Conservation (phyloP, 176 grass and related monocot species). For the Triticum monococcum region DNA sequence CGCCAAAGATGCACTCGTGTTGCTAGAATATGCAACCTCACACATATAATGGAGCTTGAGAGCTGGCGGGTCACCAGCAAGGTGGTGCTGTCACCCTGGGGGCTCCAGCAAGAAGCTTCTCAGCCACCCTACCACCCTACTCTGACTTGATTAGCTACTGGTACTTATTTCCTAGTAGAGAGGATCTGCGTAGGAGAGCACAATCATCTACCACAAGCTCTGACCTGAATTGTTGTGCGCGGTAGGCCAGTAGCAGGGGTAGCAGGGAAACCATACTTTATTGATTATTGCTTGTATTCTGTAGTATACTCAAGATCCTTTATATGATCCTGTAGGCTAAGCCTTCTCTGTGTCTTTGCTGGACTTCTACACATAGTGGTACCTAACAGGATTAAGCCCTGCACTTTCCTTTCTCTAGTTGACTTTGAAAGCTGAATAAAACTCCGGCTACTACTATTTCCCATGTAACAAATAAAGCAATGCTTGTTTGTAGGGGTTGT, state of each 20-base stretch:
- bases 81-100: too few relatives aligned
- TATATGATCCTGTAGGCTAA: not conserved
- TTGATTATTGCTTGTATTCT: not conserved
- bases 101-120: too few relatives aligned
- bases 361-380: too few relatives aligned
- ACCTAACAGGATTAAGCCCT: not conserved
- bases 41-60: too few relatives aligned
- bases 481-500: not conserved
- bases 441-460: not conserved
- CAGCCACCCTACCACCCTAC: too few relatives aligned
- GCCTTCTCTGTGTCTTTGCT: not conserved
- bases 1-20: not conserved
- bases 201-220: too few relatives aligned
- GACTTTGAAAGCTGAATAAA: not conserved
- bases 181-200: too few relatives aligned
- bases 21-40: not conserved
- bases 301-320: not conserved
- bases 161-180: too few relatives aligned
- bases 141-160: too few relatives aligned
- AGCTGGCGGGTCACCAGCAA: too few relatives aligned
- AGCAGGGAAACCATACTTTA: not conserved
- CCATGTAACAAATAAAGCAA: not conserved
- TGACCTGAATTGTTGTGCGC: too few relatives aligned
- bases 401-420: not conserved
- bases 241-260: not conserved